Conservation (phyloP, 2,329 filamentous ascomycete species). For the Pseudogymnoascus sp. region DNA sequence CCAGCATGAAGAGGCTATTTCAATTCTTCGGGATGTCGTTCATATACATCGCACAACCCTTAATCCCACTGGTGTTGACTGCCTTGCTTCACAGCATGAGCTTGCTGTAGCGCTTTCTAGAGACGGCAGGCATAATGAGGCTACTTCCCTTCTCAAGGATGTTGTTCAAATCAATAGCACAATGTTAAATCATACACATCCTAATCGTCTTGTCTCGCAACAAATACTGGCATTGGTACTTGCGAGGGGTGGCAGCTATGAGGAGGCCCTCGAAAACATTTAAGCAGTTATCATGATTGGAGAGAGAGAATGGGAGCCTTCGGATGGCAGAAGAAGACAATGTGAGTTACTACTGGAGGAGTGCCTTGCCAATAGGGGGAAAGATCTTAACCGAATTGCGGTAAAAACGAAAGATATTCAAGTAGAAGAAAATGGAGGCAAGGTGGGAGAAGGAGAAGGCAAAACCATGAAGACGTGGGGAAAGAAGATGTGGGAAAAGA, state of each 20-base stretch:
- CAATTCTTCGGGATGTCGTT: constrained; percentile 1
- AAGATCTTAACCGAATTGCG: background rate
- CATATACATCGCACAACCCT: background rate
- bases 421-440: background rate
- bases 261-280: background rate
- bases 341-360: background rate
- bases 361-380: background rate
- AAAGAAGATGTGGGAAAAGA: background rate
- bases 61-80: background rate
- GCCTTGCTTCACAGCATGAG: background rate
- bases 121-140: background rate
- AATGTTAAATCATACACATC: background rate
- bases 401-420: background rate
- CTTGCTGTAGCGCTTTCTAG: background rate
- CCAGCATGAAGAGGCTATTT: constrained; percentile 3
- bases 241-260: background rate
- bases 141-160: background rate
- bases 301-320: background rate
- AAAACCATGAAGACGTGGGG: background rate
- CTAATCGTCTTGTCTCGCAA: constrained; percentile 8
- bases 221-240: constrained; percentile 5
- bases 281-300: background rate
- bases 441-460: background rate
- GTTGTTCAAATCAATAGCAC: background rate
- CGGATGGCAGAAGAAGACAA: background rate